phyloP scores from a whole-genome alignment of 495 filamentous ascomycete species.

The Hypoxylon subgilvum region DNA sequence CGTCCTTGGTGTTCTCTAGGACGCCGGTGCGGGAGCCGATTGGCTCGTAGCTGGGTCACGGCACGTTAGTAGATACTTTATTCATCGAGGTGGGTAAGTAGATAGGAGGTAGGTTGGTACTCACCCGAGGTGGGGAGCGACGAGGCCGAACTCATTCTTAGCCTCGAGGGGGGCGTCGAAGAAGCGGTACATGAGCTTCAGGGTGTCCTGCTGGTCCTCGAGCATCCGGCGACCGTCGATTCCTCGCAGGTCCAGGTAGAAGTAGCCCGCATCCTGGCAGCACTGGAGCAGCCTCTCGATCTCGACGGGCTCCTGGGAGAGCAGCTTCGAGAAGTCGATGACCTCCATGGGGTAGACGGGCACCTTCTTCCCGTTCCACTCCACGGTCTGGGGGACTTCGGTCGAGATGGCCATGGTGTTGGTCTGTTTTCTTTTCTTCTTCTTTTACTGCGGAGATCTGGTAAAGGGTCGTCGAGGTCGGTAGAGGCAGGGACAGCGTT shows the following conservation, averaged over 20 bases:
- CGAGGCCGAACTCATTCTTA: conserved; percentile 57
- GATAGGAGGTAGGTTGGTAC: background rate
- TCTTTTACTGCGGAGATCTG: conserved; percentile 3
- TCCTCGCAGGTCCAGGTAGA: conserved; percentile 60
- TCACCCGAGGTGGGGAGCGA: conserved; percentile 52
- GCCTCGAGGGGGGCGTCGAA: conserved; percentile 56
- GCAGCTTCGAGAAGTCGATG: conserved; percentile 54
- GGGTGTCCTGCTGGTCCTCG: conserved; percentile 53
- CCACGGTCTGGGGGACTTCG: conserved; percentile 51
- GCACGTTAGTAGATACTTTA: conserved; percentile 5
- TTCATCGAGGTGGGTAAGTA: background rate
- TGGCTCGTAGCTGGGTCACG: conserved; percentile 55
- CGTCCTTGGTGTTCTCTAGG: conserved; percentile 56
- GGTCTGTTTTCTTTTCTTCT: conserved; percentile 15
- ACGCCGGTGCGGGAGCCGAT: conserved; percentile 57
- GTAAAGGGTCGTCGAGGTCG: conserved; percentile 12
- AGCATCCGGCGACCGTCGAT: conserved; percentile 57
- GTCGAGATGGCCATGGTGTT: conserved; percentile 50
- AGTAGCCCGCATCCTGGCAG: conserved; percentile 60
- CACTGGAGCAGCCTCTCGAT: conserved; percentile 55
- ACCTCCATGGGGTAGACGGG: conserved; percentile 59
- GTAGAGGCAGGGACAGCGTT: conserved; percentile 3
- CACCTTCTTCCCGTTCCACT: conserved; percentile 58
- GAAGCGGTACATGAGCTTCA: conserved; percentile 60
- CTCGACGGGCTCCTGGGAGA: conserved; percentile 56